Evolutionary conservation across 768 basidiomycete species (phyloP), one percentile per base, ranked within the genome.

Genomic region (Termitomyces eurrhizus): DNA sequence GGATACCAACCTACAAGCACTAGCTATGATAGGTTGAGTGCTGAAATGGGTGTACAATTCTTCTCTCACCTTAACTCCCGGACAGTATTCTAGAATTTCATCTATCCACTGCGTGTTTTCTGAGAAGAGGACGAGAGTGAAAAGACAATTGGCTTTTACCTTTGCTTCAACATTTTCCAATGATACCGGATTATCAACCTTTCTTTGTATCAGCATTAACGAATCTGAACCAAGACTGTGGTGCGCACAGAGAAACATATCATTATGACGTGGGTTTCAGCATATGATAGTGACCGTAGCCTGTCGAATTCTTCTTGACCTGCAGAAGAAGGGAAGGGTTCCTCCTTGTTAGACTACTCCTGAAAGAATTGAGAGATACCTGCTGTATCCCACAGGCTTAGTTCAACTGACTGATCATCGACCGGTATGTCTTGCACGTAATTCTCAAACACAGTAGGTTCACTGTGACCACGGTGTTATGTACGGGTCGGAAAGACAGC

Each of bases 371-470:
- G n/a, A 44, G 39, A 52, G 39, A 74, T 83, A 94, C 96, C 95
- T 49, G 96, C 96, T 49, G 96, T 98, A 72, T 98, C 96, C 96
- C 96, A 98, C 64, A 98, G 71, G 70, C 93, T 93, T 48, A 99
- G 79, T 69, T 98, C 95, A 14, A 98, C 89, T 35, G 83, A 72
- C 66, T 93, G 89, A 37, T 93, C 93, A 65, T 98, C 95, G 32
- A 96, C 85, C 65, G 81, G 81, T 57, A 95, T 78, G 65, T 95
- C 92, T 71, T 95, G 92, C 12, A 96, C 94, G 68, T 96, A 95
- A 76, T 98, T 98, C 74, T 98, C 96, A 66, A 98, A 98, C 4
- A 98, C 95, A 29, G 93, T 95, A 7, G 90, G 93, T 77, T 95
- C 91, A 66, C 92, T 93, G 68, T 42, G 52, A 6, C 21, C 32